These are phyloP conservation scores for Selaginella tamariscina DNA, from an alignment of 75 land plant species.

Conservation along the genomic window DNA sequence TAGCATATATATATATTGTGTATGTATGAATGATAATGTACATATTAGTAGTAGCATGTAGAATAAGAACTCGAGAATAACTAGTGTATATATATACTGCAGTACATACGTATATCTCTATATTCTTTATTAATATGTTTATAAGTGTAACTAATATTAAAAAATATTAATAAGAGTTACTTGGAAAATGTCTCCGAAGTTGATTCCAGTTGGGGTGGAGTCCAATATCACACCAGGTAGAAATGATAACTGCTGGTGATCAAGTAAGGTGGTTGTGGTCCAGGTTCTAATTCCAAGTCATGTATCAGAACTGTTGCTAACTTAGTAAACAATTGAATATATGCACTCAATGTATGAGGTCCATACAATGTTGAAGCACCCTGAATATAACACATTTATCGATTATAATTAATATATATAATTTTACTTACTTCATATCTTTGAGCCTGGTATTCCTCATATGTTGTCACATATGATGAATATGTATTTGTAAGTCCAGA, in stretches of 20 bases:
- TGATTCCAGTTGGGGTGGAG: slow-evolving; percentile 44
- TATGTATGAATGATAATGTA: no score
- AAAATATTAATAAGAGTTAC: no score
- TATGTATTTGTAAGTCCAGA: slow-evolving; percentile 88
- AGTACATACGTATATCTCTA: no score
- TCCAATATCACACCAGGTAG: slow-evolving; percentile 60
- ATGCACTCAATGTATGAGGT: slow-evolving; percentile 70
- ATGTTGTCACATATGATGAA: slow-evolving; percentile 93
- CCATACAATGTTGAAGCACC: slow-evolving; percentile 93
- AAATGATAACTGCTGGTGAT: slow-evolving; percentile 50
- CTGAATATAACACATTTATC: slow-evolving; percentile 28
- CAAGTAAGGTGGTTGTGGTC: slow-evolving; percentile 63
- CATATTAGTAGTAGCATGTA: no score
- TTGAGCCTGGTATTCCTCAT: slow-evolving; percentile 86
- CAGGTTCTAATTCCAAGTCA: slow-evolving; percentile 24
- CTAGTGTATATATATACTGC: no score
- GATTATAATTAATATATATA: background rate
- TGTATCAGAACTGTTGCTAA: slow-evolving; percentile 47
- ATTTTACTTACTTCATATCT: slow-evolving; percentile 62
- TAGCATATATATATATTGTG: no score
- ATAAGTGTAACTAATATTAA: no score
- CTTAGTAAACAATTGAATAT: slow-evolving; percentile 84
- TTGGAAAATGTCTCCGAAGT: slow-evolving; percentile 52
- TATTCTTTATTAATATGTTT: no score
- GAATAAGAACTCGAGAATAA: no score